phyloP scores from a whole-genome alignment of 768 basidiomycete genomes.

The Trametes cubensis region DNA sequence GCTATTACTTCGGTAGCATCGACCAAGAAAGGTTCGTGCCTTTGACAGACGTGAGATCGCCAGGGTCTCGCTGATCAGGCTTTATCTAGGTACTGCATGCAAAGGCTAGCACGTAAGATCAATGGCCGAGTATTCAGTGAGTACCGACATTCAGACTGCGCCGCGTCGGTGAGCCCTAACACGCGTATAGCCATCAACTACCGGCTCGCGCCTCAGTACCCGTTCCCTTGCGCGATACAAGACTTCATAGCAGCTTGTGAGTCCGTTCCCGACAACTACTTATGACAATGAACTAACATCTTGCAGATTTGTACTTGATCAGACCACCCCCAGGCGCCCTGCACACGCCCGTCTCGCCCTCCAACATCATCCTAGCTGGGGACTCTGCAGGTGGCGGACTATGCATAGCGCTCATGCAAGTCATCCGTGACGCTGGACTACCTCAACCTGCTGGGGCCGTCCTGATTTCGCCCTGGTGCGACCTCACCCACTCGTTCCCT shows the following conservation, averaged over 20 bases:
- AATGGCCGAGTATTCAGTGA: conserved; percentile 84
- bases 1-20: conserved; percentile 83
- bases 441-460: conserved; percentile 87
- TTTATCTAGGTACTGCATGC: conserved; percentile 62
- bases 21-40: conserved; percentile 66
- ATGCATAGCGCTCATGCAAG: conserved; percentile 78
- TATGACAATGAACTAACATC: not conserved
- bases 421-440: conserved; percentile 81
- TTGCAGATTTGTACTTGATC: conserved; percentile 84
- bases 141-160: conserved; percentile 22
- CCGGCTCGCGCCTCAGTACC: conserved; percentile 93
- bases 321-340: conserved; percentile 78
- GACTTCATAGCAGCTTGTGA: conserved; percentile 87
- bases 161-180: not conserved
- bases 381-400: conserved; percentile 95
- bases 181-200: conserved; percentile 67
- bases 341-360: conserved; percentile 80
- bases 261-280: conserved; percentile 26
- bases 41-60: not conserved
- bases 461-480: conserved; percentile 91
- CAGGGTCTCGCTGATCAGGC: not conserved
- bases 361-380: conserved; percentile 82
- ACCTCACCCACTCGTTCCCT: conserved; percentile 94
- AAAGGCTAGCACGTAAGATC: conserved; percentile 89
- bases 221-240: conserved; percentile 91